Conservation (phyloP, 164 flowering plant genomes). For the Vitis vinifera region DNA sequence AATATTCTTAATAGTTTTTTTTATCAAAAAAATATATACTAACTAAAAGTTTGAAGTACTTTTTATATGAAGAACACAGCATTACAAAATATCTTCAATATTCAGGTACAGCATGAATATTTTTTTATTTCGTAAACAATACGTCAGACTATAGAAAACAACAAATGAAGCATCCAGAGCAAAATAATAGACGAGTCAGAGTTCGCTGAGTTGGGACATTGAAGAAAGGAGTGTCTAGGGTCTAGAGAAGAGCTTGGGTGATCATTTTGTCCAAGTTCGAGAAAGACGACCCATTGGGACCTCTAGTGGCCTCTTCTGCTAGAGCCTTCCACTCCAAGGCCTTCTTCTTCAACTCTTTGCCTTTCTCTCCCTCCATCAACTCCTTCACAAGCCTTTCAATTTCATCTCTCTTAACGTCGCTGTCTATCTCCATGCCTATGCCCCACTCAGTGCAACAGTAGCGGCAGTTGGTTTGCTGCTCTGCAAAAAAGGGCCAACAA, state of each 20-base stretch:
- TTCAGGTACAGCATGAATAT: too few species aligned
- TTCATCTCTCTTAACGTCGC: conserved; percentile 29
- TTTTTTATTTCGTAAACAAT: too few species aligned
- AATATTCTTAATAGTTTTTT: too few species aligned
- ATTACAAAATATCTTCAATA: too few species aligned
- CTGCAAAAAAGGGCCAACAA: conserved; percentile 61
- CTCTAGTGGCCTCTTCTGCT: conserved; percentile 21
- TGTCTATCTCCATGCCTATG: conserved; percentile 44
- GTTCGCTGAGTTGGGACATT: too few species aligned
- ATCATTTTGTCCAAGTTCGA: conserved; percentile 27
- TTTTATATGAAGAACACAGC: too few species aligned
- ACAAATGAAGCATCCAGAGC: too few species aligned
- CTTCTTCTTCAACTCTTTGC: conserved; percentile 34
- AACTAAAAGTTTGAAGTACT: too few species aligned
- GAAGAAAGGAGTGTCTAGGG: neutral
- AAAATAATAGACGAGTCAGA: too few species aligned
- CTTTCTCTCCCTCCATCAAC: conserved; percentile 44
- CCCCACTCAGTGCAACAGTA: conserved; percentile 36
- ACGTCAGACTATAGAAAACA: too few species aligned
- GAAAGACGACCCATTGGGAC: conserved; percentile 26
- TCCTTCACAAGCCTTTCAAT: conserved; percentile 37
- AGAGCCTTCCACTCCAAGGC: conserved; percentile 34
- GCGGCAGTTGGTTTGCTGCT: conserved; percentile 42
- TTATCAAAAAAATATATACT: too few species aligned
- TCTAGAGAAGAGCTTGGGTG: conserved; percentile 14